These are phyloP conservation scores for Clarireedia homoeocarpa DNA, from an alignment of 2,329 filamentous ascomycete genomes.

Conservation along the genomic window DNA sequence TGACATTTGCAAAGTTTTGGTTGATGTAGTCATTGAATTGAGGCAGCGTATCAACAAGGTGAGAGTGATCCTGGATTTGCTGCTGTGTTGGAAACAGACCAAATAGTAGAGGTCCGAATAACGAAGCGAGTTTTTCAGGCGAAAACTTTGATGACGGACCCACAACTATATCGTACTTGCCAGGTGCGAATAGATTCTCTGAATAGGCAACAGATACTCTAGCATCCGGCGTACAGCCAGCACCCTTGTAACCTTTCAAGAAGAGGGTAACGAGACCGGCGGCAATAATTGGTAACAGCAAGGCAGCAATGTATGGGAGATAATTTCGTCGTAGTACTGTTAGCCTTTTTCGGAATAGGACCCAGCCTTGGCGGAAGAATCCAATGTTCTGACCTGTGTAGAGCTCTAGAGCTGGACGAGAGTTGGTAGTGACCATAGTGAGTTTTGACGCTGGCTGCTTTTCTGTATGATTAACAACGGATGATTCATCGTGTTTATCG, in stretches of 20 bases:
- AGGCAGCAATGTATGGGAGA: slow-evolving; percentile 65
- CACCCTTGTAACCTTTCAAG: slow-evolving; percentile 47
- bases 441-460: slow-evolving; percentile 22
- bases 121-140: slow-evolving; percentile 14
- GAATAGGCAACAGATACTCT: slow-evolving; percentile 35
- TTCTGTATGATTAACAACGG: slow-evolving; percentile 12
- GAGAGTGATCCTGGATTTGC: slow-evolving; percentile 15
- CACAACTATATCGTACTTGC: slow-evolving; percentile 28
- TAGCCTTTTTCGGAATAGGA: slow-evolving; percentile 70
- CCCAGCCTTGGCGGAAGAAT: slow-evolving; percentile 60
- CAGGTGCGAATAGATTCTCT: slow-evolving; percentile 19
- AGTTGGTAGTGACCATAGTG: slow-evolving; percentile 4
- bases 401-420: slow-evolving; percentile 39
- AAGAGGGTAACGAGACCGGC: slow-evolving; percentile 75
- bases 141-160: slow-evolving; percentile 39
- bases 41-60: slow-evolving; percentile 50
- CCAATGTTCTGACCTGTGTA: slow-evolving; percentile 63
- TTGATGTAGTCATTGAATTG: slow-evolving; percentile 62
- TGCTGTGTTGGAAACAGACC: slow-evolving; percentile 15
- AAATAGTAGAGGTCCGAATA: slow-evolving; percentile 20
- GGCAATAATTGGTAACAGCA: slow-evolving; percentile 71
- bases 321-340: slow-evolving; percentile 73
- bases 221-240: slow-evolving; percentile 44
- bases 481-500: slow-evolving; percentile 7
- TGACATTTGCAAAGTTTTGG: slow-evolving; percentile 57